phyloP scores from a whole-genome alignment of 345 rosid species.

The Salix caprea region DNA sequence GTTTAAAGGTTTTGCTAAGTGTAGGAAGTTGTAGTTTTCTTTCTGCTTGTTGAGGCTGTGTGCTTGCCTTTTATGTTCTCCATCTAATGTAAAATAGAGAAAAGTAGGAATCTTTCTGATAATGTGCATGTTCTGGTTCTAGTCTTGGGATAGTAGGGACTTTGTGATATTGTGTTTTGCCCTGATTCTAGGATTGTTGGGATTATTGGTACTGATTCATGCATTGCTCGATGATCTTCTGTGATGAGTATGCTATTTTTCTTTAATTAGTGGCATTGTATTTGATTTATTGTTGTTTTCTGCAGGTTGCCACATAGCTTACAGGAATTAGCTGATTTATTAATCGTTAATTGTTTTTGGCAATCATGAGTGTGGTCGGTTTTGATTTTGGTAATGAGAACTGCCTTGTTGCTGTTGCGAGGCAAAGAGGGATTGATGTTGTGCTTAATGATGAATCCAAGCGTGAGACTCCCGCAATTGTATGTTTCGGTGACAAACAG shows the following conservation, averaged over 20 bases:
- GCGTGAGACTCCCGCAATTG: slow-evolving; percentile 93
- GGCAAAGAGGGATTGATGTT: slow-evolving; percentile 97
- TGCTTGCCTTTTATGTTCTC: neutral
- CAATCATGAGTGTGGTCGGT: slow-evolving; percentile 91
- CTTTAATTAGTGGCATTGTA: neutral
- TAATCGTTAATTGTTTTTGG: neutral
- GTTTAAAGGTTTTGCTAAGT: neutral
- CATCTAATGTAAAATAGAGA: neutral
- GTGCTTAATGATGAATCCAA: slow-evolving; percentile 98
- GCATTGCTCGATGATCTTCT: neutral
- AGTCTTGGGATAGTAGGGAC: neutral
- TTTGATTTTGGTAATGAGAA: slow-evolving; percentile 97
- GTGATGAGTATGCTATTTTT: neutral
- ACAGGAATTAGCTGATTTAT: slow-evolving; percentile 3
- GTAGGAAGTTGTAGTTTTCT: too few relatives aligned
- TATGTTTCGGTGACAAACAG: slow-evolving; percentile 96
- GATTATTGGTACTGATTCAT: neutral
- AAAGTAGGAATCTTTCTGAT: neutral
- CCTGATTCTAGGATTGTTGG: neutral
- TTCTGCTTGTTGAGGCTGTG: neutral
- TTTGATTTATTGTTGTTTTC: neutral
- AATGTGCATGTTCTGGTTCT: neutral
- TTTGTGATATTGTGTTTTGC: neutral
- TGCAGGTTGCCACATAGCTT: neutral
- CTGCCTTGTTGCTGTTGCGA: slow-evolving; percentile 92